Evolutionary conservation across 176 grass and related monocot species (phyloP).

Genomic region (Echinochloa phyllopogon): DNA sequence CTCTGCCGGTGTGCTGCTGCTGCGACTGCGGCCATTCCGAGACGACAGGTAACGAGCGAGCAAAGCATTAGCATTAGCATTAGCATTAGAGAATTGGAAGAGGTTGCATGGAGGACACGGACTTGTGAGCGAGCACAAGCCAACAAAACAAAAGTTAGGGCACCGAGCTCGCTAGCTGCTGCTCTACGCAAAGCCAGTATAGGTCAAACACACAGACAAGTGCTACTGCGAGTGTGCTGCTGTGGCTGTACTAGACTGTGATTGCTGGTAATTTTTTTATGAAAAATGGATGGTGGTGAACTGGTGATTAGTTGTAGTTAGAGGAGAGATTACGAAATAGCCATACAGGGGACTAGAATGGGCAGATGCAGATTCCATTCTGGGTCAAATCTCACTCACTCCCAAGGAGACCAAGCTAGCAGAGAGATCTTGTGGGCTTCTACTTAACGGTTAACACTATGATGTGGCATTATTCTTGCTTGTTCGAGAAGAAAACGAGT

Average conservation of each 20-base stretch:
- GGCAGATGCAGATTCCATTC: background rate
- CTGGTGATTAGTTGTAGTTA: background rate
- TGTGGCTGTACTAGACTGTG: background rate
- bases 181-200: background rate
- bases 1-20: background rate
- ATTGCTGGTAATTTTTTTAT: background rate
- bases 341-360: background rate
- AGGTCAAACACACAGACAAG: conserved; percentile 42
- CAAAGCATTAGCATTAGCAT: no score
- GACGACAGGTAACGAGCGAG: conserved; percentile 56
- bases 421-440: background rate
- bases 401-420: conserved; percentile 4
- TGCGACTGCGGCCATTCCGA: conserved; percentile 28
- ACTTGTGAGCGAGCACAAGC: conserved; percentile 42
- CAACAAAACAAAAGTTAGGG: conserved; percentile 33
- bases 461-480: no score
- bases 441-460: background rate
- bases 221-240: background rate
- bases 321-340: background rate
- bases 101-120: conserved; percentile 35
- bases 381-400: conserved; percentile 1
- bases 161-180: background rate
- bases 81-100: conserved; percentile 6
- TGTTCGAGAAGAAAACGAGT: no score
- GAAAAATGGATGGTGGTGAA: background rate